phyloP scores from a whole-genome alignment of 176 grass and related monocot genomes.

The Zoysia japonica region DNA sequence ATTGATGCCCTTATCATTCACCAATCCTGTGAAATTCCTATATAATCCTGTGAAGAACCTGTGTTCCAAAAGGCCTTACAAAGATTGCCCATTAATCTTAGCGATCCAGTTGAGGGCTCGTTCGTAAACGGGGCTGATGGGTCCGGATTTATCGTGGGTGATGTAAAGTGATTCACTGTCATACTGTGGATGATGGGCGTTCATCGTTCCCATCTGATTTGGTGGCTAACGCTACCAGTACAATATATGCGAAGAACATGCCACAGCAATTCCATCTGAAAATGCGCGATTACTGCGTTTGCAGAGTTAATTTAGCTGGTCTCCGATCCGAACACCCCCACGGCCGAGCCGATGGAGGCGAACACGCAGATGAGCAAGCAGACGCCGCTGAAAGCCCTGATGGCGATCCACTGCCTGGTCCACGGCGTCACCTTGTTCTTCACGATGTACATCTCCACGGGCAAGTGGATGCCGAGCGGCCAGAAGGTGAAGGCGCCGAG shows the following conservation, averaged over 20 bases:
- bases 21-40: too few species aligned
- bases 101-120: too few species aligned
- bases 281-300: background rate
- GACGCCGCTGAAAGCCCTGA: slow-evolving; percentile 47
- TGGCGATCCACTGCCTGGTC: slow-evolving; percentile 53
- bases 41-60: too few species aligned
- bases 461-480: slow-evolving; percentile 73
- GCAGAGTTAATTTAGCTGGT: slow-evolving; percentile 10
- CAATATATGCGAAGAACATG: background rate
- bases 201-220: too few species aligned
- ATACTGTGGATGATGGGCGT: too few species aligned
- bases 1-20: too few species aligned
- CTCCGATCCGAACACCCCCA: slow-evolving; percentile 53
- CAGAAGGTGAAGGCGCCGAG: slow-evolving; percentile 73
- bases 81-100: too few species aligned
- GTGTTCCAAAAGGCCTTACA: too few species aligned
- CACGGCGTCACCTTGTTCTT: slow-evolving; percentile 58
- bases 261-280: background rate
- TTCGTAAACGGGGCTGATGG: too few species aligned
- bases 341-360: slow-evolving; percentile 65
- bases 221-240: too few species aligned
- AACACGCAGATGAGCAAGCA: slow-evolving; percentile 55
- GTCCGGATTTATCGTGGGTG: too few species aligned
- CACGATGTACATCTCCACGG: slow-evolving; percentile 81
- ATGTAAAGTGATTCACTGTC: too few species aligned